A percentile compares a stretch with the other conserved stretches of the same genome.
Conservation (phyloP, 2,329 filamentous ascomycete species). For the Sporothrix mexicana region DNA sequence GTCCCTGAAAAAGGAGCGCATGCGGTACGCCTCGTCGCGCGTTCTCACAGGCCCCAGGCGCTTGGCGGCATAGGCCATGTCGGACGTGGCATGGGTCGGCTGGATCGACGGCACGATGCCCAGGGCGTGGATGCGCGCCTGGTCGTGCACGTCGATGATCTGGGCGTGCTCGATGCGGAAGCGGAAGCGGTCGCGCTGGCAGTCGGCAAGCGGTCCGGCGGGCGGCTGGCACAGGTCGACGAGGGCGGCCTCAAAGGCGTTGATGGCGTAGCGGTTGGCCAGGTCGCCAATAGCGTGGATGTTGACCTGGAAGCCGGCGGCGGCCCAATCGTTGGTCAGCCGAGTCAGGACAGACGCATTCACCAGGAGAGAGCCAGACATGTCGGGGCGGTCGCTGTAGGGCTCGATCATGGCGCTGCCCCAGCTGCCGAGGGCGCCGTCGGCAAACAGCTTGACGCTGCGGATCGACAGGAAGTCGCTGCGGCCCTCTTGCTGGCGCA, state of each 20-base stretch:
- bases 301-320: constrained; percentile 69
- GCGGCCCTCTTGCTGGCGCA: constrained; percentile 44
- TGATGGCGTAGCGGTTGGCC: constrained; percentile 68
- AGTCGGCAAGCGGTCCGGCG: constrained; percentile 45
- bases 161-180: constrained; percentile 75
- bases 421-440: constrained; percentile 74
- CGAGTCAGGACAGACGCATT: constrained; percentile 64
- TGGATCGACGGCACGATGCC: constrained; percentile 72
- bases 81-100: constrained; percentile 73
- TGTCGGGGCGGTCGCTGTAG: constrained; percentile 67
- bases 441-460: constrained; percentile 73
- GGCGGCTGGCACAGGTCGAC: constrained; percentile 57
- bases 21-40: constrained; percentile 65
- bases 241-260: constrained; percentile 65
- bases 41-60: constrained; percentile 65
- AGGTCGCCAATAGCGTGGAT: constrained; percentile 75
- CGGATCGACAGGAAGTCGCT: constrained; percentile 61
- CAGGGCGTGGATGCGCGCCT: constrained; percentile 61
- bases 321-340: constrained; percentile 64
- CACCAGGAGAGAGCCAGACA: constrained; percentile 68
- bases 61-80: constrained; percentile 69
- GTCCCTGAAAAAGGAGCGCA: constrained; percentile 62
- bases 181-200: constrained; percentile 45
- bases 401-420: constrained; percentile 74
- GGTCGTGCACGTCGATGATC: constrained; percentile 71